Conservation (phyloP, 2,329 filamentous ascomycete species). For the Colletotrichum lupini region DNA sequence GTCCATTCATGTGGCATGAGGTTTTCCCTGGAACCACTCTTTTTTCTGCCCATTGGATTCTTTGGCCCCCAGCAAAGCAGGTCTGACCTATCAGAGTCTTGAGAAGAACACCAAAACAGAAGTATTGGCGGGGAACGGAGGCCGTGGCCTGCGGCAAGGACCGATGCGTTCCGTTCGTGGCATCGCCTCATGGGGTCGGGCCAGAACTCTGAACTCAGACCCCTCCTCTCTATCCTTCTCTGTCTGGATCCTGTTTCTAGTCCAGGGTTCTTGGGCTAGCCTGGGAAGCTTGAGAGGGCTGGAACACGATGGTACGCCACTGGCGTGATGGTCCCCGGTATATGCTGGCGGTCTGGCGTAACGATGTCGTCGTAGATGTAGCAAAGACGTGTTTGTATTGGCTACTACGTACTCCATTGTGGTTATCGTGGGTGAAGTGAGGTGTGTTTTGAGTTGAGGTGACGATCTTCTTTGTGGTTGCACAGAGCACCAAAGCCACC, state of each 20-base stretch:
- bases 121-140: constrained; percentile 1
- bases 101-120: neutral
- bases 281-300: no score
- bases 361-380: neutral
- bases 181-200: neutral
- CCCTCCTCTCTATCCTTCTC: neutral
- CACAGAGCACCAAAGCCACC: neutral
- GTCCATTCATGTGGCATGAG: constrained; percentile 21
- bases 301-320: no score
- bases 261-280: no score
- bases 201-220: neutral
- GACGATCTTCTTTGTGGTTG: constrained; percentile 10
- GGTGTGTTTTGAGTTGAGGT: constrained; percentile 30
- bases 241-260: neutral
- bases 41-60: neutral
- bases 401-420: neutral
- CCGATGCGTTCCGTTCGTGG: constrained; percentile 21
- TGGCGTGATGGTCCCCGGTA: neutral
- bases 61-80: neutral
- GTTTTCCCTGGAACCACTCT: constrained; percentile 2
- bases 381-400: neutral
- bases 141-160: constrained; percentile 29
- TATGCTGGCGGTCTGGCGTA: neutral
- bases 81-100: neutral
- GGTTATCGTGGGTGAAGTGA: neutral